phyloP scores from a whole-genome alignment of 2,329 filamentous ascomycete species.

The Neofusicoccum laricinum region DNA sequence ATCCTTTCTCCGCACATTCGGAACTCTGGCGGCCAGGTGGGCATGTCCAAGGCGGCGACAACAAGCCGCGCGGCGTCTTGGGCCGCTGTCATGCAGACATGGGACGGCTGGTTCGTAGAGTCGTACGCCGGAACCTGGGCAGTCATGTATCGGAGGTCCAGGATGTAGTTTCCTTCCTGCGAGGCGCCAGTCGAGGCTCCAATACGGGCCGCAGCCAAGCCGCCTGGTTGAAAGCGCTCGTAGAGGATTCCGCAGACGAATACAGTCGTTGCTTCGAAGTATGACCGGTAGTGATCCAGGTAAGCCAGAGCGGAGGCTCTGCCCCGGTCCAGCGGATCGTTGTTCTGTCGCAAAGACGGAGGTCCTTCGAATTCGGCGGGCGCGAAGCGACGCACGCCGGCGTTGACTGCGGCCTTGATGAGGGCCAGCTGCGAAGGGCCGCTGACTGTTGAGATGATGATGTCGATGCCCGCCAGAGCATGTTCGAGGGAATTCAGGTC shows the following conservation, averaged over 20 bases:
- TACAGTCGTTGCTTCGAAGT: conserved; percentile 62
- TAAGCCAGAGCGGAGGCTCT: conserved; percentile 56
- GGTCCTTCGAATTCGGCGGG: conserved; percentile 74
- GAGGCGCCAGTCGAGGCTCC: conserved; percentile 53
- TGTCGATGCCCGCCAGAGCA: conserved; percentile 67
- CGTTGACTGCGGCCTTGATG: conserved; percentile 67
- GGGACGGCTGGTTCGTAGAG: conserved; percentile 42
- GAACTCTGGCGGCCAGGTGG: conserved; percentile 66
- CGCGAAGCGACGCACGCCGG: conserved; percentile 66
- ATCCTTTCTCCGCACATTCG: conserved; percentile 66
- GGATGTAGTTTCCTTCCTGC: conserved; percentile 62
- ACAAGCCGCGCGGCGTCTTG: conserved; percentile 70
- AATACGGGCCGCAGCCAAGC: conserved; percentile 59
- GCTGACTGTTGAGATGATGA: conserved; percentile 71
- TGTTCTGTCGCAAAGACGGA: conserved; percentile 52
- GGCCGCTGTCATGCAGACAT: conserved; percentile 66
- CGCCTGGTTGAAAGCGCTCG: conserved; percentile 69
- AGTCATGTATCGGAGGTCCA: conserved; percentile 57
- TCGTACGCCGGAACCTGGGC: conserved; percentile 62
- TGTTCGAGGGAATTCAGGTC: conserved; percentile 58
- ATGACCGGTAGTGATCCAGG: conserved; percentile 54
- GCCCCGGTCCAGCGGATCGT: conserved; percentile 61
- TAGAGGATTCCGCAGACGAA: conserved; percentile 76
- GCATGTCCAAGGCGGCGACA: conserved; percentile 64
- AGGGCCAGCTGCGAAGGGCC: conserved; percentile 65